Base-by-base conservation (phyloP, 495 filamentous ascomycete genomes). In the Neurospora sp. region DNA sequence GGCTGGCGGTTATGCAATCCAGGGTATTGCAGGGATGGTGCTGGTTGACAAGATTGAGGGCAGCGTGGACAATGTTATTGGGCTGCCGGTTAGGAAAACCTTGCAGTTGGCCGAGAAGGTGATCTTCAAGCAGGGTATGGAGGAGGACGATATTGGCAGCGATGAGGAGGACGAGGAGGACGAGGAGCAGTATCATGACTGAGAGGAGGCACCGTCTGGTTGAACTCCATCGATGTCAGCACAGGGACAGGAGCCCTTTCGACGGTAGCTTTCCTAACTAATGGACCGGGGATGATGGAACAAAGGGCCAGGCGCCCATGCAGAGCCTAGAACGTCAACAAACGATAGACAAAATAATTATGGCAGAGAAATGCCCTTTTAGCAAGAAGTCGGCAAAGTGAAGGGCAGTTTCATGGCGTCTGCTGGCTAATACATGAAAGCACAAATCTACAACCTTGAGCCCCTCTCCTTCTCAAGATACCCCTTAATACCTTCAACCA, bases 1-100 rank as follows among this genome's bases (percentile, higher is more conserved):
- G 86, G 96, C 96, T 0, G 96, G 96, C 1, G 96, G 96, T 0
- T 99, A 99, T 82, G 96, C 93, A 11, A 85, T 98, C 59, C 96
- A 99, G 82, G 94, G 94, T 3, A 79, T 95, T 3, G 96, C 93
- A n/a, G 88, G 89, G 2, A 80, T 86, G 77, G 87, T 97, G 75
- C 79, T 98, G 72, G 87, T 99, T 20, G 94, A 97, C 82, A 90
- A 86, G 81, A 91, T 99, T 72, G 91, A 97, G 75, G 96, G 96
- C 8, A 89, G 88, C 66, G 94, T 89, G 78, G 95, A 99, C 87
- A 98, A 98, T 84, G 96, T 98, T 8, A 89, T 99, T 70, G 96
- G 96, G n/a, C 80, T 99, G 84, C 96, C 96, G 40, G 83, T 99
- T 71, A 88, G 93, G 79, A 87, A 89, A 76, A 93, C 90, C 35